phyloP scores from a whole-genome alignment of 495 filamentous ascomycete genomes.

The Apodospora peruviana region DNA sequence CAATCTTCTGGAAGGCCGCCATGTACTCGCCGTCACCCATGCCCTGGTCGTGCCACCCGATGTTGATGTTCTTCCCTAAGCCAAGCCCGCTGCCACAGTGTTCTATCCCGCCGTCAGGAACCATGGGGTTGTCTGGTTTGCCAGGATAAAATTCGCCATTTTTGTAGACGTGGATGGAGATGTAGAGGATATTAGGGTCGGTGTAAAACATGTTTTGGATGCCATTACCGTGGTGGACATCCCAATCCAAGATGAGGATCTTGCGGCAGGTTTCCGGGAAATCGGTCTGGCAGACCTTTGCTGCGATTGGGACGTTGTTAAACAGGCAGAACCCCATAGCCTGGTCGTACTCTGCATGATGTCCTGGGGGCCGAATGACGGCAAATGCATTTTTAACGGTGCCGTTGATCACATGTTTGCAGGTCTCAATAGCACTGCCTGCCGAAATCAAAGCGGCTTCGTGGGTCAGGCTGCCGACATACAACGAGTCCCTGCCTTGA shows the following conservation, averaged over 20 bases:
- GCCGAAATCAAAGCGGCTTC: slow-evolving; percentile 75
- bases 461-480: slow-evolving; percentile 79
- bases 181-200: slow-evolving; percentile 92
- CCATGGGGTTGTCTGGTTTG: slow-evolving; percentile 50
- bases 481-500: slow-evolving; percentile 73
- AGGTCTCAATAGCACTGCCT: slow-evolving; percentile 95
- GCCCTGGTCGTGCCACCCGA: slow-evolving; percentile 85
- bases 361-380: slow-evolving; percentile 88
- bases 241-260: slow-evolving; percentile 93
- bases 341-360: slow-evolving; percentile 81
- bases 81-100: slow-evolving; percentile 70
- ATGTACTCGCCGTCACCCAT: slow-evolving; percentile 98
- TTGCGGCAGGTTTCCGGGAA: slow-evolving; percentile 77
- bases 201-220: slow-evolving; percentile 95
- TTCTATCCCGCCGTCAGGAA: slow-evolving; percentile 63
- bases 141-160: slow-evolving; percentile 83
- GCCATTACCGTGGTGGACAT: slow-evolving; percentile 82
- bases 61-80: slow-evolving; percentile 89
- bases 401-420: slow-evolving; percentile 71
- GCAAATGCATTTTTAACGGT: slow-evolving; percentile 90
- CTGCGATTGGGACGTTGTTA: slow-evolving; percentile 92
- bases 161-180: slow-evolving; percentile 88
- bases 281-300: slow-evolving; percentile 70
- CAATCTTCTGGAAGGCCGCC: slow-evolving; percentile 88
- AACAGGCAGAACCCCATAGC: slow-evolving; percentile 95